Conservation (phyloP, 345 rosid species). For the Camelina laxa region DNA sequence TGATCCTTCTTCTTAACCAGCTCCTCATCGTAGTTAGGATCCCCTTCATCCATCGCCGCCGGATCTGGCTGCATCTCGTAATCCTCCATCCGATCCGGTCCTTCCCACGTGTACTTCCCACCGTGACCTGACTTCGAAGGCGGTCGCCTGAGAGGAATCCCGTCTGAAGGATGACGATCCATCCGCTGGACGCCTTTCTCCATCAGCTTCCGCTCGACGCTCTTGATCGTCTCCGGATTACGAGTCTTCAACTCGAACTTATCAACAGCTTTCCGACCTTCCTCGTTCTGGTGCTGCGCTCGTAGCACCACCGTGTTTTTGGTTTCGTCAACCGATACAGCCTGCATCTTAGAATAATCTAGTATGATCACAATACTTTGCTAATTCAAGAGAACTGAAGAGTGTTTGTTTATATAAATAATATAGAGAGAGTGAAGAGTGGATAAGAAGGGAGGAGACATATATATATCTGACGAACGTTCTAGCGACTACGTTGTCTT, state of each 20-base stretch:
- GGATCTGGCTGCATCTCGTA: conserved; percentile 58
- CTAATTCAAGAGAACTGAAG: neutral
- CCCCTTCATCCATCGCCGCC: conserved; percentile 72
- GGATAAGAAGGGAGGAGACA: conserved; percentile 39
- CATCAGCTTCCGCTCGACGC: conserved; percentile 64
- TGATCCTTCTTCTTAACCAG: conserved; percentile 42
- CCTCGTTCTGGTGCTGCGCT: conserved; percentile 53
- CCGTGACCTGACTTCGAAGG: conserved; percentile 83
- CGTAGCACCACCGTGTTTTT: conserved; percentile 55
- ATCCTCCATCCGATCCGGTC: conserved; percentile 55
- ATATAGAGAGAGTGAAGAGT: neutral
- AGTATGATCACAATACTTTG: neutral
- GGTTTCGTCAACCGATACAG: conserved; percentile 53
- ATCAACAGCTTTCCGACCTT: conserved; percentile 55
- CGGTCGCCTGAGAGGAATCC: conserved; percentile 55
- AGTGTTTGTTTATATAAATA: conserved; percentile 14
- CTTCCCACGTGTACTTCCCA: conserved; percentile 96
- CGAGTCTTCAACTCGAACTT: conserved; percentile 53
- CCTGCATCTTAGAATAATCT: neutral
- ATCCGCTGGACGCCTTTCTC: conserved; percentile 71
- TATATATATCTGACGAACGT: conserved; percentile 28
- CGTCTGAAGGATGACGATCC: conserved; percentile 80
- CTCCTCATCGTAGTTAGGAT: conserved; percentile 81
- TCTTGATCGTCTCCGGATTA: conserved; percentile 62
- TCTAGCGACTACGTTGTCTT: conserved; percentile 23